Evolutionary conservation across 352 stramenopile species (phyloP).

Genomic region (Globisporangium paroecandrum): DNA sequence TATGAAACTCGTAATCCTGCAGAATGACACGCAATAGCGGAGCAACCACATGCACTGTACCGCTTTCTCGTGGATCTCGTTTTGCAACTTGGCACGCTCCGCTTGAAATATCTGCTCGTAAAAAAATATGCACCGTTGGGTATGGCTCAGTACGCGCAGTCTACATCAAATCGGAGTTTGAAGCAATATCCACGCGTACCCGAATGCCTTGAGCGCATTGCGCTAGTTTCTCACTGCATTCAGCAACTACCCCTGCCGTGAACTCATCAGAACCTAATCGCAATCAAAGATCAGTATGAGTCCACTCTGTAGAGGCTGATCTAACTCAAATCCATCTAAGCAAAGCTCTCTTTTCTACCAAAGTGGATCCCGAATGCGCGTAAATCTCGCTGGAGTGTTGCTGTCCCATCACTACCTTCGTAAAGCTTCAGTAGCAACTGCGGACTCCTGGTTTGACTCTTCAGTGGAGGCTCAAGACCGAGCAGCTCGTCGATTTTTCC

Average conservation of each 20-base stretch:
- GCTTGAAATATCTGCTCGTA: slow-evolving; percentile 32
- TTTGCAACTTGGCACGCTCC: slow-evolving; percentile 32
- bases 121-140: not conserved
- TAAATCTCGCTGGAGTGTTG: slow-evolving; percentile 35
- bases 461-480: not conserved
- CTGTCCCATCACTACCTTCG: slow-evolving; percentile 13
- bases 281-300: not conserved
- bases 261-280: slow-evolving; percentile 21
- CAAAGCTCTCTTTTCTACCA: slow-evolving; percentile 19
- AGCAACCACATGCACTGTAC: slow-evolving; percentile 13
- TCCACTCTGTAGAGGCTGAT: not conserved
- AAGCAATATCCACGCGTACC: slow-evolving; percentile 12
- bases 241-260: slow-evolving; percentile 20
- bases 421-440: slow-evolving; percentile 31
- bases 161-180: not conserved
- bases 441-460: slow-evolving; percentile 6
- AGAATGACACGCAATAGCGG: too few species aligned
- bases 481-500: slow-evolving; percentile 28
- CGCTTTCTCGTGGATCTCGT: slow-evolving; percentile 48
- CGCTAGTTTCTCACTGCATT: slow-evolving; percentile 23
- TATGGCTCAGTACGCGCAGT: not conserved
- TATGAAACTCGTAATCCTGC: not conserved
- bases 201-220: slow-evolving; percentile 23
- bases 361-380: slow-evolving; percentile 39
- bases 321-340: not conserved